Base-by-base conservation (phyloP, 169 alveolate species). In the Eimeria praecox region DNA sequence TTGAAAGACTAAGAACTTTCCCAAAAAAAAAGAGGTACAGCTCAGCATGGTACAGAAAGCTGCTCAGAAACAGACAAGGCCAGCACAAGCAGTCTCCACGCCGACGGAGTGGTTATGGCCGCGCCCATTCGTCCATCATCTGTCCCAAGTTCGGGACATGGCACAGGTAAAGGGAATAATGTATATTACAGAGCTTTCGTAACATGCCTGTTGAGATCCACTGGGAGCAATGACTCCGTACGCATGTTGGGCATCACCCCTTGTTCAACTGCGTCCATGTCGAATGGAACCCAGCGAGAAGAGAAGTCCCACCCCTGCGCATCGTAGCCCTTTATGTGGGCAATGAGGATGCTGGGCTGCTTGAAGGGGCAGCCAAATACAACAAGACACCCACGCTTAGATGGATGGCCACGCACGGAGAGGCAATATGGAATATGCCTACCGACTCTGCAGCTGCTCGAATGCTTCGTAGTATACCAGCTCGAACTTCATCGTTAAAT, bases 371-470 rank as follows among this genome's bases (percentile, higher is more conserved):
- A 24, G 35, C 49, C 42, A 71, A 16, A 38, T 18, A 71, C 52
- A 30, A 71, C 52, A 49, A n/a, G n/a, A n/a, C n/a, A n/a, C n/a
- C n/a, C n/a, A n/a, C n/a, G n/a, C n/a, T 75, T 6, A 22, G 86
- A 10, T 40, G 86, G 49, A 18, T 24, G 46, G 86, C 35, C 33
- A 9, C 83, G n/a, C n/a, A 73, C 24, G 54, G 22, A 18, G n/a
- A 40, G 59, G 56, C 35, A 20, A 40, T 3, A 22, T 33, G 6
- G 6, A 27, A 5, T 33, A 22, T 1, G 27, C 92, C 42, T 18
- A 85, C 92, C 92, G 92, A 85, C 77, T 85, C 92, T 16, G 92
- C 92, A 10, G 92, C 92, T 38, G 92, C 92, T 85, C 92, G 56
- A 38, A 85, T 85, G 59, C 54, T 85, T 35, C 77, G 56, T 3